These are phyloP conservation scores for Hypoxylon sp. DNA, from an alignment of 2,329 filamentous ascomycete genomes.

Conservation along the genomic window DNA sequence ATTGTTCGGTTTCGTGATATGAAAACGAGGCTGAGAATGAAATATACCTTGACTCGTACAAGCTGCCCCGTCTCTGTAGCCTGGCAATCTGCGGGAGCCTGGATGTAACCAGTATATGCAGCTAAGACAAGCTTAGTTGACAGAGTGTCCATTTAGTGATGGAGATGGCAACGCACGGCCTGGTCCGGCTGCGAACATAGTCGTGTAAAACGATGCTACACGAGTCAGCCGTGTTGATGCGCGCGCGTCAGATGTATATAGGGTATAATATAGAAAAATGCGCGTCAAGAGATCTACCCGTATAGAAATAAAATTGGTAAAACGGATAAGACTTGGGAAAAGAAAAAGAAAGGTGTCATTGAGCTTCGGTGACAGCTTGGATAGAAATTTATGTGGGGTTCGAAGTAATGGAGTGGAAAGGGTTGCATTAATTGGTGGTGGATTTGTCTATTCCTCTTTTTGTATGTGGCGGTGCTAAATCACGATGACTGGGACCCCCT, in stretches of 20 bases:
- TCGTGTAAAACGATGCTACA: not conserved
- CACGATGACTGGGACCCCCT: conserved; percentile 43
- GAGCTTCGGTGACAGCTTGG: not conserved
- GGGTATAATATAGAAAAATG: not conserved
- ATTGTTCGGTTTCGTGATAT: not conserved
- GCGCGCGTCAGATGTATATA: not conserved
- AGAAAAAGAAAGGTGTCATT: conserved; percentile 1
- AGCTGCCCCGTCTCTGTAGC: conserved; percentile 24
- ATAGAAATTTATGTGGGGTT: conserved; percentile 19
- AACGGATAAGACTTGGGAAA: not conserved
- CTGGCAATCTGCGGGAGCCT: conserved; percentile 37
- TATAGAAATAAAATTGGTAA: not conserved
- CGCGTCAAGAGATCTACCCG: not conserved
- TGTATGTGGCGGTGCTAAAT: conserved; percentile 39
- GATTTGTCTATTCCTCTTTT: conserved; percentile 17
- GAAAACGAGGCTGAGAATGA: conserved; percentile 32
- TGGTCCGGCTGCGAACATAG: conserved; percentile 29
- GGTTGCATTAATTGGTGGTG: conserved; percentile 18
- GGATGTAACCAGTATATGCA: conserved; percentile 34
- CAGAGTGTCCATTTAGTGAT: conserved; percentile 21
- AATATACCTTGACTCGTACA: conserved; percentile 18
- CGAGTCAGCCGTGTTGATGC: not conserved
- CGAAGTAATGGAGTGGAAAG: conserved; percentile 16
- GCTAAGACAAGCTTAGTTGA: conserved; percentile 29
- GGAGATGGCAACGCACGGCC: conserved; percentile 30